A percentile compares a stretch with the other conserved stretches of the same genome.
These are phyloP conservation scores for Nemania serpens DNA, from an alignment of 2,329 filamentous ascomycete species.

Conservation along the genomic window DNA sequence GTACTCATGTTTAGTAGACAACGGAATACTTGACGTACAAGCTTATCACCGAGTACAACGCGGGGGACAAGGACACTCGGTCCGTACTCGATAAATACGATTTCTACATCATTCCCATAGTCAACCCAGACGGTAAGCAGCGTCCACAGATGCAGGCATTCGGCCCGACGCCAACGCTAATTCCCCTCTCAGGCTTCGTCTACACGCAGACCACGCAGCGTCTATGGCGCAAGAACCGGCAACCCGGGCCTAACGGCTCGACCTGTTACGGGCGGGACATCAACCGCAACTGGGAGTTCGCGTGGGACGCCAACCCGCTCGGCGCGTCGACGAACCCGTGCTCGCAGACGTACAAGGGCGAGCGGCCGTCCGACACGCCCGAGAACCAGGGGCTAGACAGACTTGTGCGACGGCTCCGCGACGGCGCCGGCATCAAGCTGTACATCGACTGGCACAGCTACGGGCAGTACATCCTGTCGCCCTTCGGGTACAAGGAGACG, in stretches of 20 bases:
- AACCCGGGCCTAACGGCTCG: constrained; percentile 38
- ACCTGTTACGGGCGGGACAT: constrained; percentile 55
- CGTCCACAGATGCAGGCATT: neutral
- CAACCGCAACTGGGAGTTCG: constrained; percentile 59
- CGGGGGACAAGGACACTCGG: constrained; percentile 43
- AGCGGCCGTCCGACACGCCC: constrained; percentile 47
- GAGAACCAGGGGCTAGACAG: constrained; percentile 52
- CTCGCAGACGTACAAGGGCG: constrained; percentile 50
- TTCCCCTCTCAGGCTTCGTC: constrained; percentile 53
- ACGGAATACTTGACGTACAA: constrained; percentile 54
- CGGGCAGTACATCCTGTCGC: constrained; percentile 57
- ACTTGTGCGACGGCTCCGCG: constrained; percentile 39
- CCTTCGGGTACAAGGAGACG: constrained; percentile 54
- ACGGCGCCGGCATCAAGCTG: constrained; percentile 52
- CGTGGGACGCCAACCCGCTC: constrained; percentile 48
- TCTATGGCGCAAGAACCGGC: constrained; percentile 63
- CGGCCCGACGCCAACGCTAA: neutral
- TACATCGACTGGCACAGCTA: constrained; percentile 66
- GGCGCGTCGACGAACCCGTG: constrained; percentile 56
- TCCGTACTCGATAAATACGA: constrained; percentile 62
- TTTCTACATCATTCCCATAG: constrained; percentile 67
- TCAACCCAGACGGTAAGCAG: constrained; percentile 61
- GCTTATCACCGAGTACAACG: constrained; percentile 49
- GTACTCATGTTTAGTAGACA: constrained; percentile 28
- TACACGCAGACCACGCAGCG: constrained; percentile 61